A percentile compares a stretch with the other conserved stretches of the same genome.
Evolutionary conservation across 208 protist genomes (phyloP).

Genomic region (Angomonas ambiguus): DNA sequence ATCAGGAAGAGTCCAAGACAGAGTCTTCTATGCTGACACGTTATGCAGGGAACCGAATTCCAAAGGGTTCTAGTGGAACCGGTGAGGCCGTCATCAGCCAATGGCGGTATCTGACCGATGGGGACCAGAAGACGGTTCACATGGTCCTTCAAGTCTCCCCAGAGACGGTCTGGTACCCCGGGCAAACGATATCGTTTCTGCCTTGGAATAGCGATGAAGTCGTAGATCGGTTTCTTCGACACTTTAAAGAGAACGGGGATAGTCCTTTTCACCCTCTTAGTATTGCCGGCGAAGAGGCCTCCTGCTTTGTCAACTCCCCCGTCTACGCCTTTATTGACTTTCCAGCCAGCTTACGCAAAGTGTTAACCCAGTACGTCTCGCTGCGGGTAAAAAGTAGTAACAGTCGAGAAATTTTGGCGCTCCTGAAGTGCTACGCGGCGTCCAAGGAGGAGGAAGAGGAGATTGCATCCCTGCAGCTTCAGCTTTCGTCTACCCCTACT

Average conservation of each 20-base stretch:
- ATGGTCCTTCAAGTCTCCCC: conserved; percentile 24
- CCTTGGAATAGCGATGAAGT: conserved; percentile 31
- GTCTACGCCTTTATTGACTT: conserved; percentile 45
- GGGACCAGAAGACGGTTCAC: conserved; percentile 23
- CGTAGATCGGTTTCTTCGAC: conserved; percentile 36
- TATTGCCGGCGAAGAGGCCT: conserved; percentile 15
- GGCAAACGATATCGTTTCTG: conserved; percentile 51
- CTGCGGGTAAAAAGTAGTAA: conserved; percentile 28
- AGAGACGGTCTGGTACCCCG: conserved; percentile 40
- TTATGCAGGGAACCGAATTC: background rate
- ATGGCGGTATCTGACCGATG: conserved; percentile 26
- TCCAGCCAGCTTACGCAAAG: conserved; percentile 32
- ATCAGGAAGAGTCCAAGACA: background rate
- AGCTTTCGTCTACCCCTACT: conserved; percentile 4
- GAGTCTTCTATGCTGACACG: background rate
- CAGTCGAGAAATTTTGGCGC: conserved; percentile 16
- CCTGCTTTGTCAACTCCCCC: conserved; percentile 30
- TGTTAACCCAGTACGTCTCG: conserved; percentile 44
- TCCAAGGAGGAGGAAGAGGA: conserved; percentile 10
- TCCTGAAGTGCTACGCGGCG: conserved; percentile 16
- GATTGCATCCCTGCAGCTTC: conserved; percentile 11
- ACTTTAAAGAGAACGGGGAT: conserved; percentile 22
- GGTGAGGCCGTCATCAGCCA: conserved; percentile 24
- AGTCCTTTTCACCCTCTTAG: conserved; percentile 36
- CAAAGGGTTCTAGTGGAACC: background rate